These are phyloP conservation scores for Kuraishia floccosa DNA, from an alignment of 805 yeast species.

Conservation along the genomic window DNA sequence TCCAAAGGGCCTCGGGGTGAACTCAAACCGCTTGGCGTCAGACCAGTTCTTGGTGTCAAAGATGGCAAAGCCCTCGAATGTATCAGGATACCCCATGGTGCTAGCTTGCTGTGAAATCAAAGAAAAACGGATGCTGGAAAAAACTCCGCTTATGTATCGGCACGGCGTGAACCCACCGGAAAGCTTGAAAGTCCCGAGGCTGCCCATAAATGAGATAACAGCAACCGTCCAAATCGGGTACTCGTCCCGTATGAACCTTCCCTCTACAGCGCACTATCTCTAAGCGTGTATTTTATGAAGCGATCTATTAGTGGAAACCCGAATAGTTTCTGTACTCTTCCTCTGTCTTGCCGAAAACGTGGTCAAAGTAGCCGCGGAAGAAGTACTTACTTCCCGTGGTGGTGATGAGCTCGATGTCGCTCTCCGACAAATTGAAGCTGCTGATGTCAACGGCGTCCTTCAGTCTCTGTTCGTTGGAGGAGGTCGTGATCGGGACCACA, in stretches of 20 bases:
- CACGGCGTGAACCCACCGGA: too few species aligned
- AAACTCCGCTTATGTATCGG: too few species aligned
- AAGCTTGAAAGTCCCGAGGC: too few species aligned
- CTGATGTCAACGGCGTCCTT: constrained; percentile 43
- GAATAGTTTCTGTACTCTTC: constrained; percentile 2
- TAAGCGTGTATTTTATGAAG: too few species aligned
- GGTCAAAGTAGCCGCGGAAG: constrained; percentile 12
- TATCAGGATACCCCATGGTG: constrained; percentile 21
- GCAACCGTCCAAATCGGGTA: too few species aligned
- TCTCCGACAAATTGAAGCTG: constrained; percentile 37
- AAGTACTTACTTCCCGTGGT: constrained; percentile 24
- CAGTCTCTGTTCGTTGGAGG: constrained; percentile 47
- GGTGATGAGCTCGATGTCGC: constrained; percentile 34
- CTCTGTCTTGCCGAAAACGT: constrained; percentile 8
- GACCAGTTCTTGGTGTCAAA: constrained; percentile 24
- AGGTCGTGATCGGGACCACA: constrained; percentile 66
- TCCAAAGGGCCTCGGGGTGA: constrained; percentile 24
- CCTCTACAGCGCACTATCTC: too few species aligned
- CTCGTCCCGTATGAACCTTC: too few species aligned
- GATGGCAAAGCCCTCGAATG: constrained; percentile 26
- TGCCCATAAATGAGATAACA: too few species aligned
- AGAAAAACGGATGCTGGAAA: too few species aligned
- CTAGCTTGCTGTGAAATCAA: too few species aligned
- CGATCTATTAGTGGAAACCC: too few species aligned
- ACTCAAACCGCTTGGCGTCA: constrained; percentile 7